Percentiles rank a stretch among this genome's conserved stretches.
Evolutionary conservation across 805 yeast species (phyloP).

Genomic region (Candida sithepensis): DNA sequence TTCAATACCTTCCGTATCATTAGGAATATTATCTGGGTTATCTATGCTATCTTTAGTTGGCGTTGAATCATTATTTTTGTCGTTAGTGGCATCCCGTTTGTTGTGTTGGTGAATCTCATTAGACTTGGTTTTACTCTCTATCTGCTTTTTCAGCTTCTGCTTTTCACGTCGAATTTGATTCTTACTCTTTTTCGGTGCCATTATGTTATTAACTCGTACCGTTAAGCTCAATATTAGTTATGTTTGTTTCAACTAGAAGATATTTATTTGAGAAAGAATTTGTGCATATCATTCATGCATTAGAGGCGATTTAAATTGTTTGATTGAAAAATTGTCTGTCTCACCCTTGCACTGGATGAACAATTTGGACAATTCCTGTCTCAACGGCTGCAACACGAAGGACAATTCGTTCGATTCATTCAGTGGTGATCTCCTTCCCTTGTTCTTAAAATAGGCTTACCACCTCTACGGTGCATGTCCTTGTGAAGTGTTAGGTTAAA

Average conservation of each 20-base stretch:
- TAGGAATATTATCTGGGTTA: constrained; percentile 3
- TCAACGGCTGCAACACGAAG: no score
- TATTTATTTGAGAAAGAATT: neutral
- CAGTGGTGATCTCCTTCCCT: neutral
- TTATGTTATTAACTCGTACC: no score
- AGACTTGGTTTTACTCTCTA: neutral
- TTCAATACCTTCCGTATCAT: constrained; percentile 4
- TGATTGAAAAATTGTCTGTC: neutral
- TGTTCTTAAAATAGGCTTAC: no score
- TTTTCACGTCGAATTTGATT: constrained; percentile 52
- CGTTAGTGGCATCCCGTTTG: constrained; percentile 3
- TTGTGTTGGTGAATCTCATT: neutral
- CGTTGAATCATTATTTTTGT: constrained; percentile 3
- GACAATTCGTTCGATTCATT: no score
- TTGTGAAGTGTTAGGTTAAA: no score
- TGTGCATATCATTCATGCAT: neutral
- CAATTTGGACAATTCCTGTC: no score
- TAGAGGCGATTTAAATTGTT: neutral
- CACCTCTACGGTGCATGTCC: no score
- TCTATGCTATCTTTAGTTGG: no score
- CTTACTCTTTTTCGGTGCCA: constrained; percentile 38
- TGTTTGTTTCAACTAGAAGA: neutral
- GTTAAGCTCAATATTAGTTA: neutral
- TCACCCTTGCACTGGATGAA: neutral
- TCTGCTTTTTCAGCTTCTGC: constrained; percentile 33